These are phyloP conservation scores for Penicillium steckii DNA, from an alignment of 495 filamentous ascomycete species.

Conservation along the genomic window DNA sequence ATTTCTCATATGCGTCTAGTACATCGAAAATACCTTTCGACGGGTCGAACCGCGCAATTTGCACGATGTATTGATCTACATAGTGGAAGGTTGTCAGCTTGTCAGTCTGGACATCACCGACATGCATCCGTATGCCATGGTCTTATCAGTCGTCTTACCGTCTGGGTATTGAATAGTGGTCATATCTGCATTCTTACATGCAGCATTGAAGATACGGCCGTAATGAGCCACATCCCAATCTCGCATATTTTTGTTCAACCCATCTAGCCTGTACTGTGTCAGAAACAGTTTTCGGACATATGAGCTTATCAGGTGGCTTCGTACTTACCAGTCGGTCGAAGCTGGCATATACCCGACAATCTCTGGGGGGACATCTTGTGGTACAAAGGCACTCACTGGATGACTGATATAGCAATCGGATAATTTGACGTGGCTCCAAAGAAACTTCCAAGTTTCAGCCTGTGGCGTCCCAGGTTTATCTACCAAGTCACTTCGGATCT, in stretches of 20 bases:
- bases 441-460: conserved; percentile 71
- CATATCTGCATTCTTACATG: conserved; percentile 56
- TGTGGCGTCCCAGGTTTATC: conserved; percentile 62
- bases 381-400: conserved; percentile 77
- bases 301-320: neutral
- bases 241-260: conserved; percentile 76
- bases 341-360: conserved; percentile 80
- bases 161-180: conserved; percentile 65
- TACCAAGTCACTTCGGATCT: conserved; percentile 75
- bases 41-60: conserved; percentile 85
- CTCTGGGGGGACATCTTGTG: conserved; percentile 59
- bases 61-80: conserved; percentile 71
- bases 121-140: too few species aligned
- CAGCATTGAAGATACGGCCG: conserved; percentile 67
- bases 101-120: conserved; percentile 53
- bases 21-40: conserved; percentile 84
- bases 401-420: conserved; percentile 85
- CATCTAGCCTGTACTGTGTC: conserved; percentile 63
- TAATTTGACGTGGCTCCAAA: conserved; percentile 69
- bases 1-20: conserved; percentile 72
- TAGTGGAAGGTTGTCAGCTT: neutral
- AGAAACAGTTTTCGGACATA: conserved; percentile 5
- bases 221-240: conserved; percentile 77
- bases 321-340: conserved; percentile 70
- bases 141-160: conserved; percentile 33